Evolutionary conservation across 2,329 filamentous ascomycete species (phyloP), one percentile per base, ranked within the genome.

Genomic region (Aureobasidium lini): DNA sequence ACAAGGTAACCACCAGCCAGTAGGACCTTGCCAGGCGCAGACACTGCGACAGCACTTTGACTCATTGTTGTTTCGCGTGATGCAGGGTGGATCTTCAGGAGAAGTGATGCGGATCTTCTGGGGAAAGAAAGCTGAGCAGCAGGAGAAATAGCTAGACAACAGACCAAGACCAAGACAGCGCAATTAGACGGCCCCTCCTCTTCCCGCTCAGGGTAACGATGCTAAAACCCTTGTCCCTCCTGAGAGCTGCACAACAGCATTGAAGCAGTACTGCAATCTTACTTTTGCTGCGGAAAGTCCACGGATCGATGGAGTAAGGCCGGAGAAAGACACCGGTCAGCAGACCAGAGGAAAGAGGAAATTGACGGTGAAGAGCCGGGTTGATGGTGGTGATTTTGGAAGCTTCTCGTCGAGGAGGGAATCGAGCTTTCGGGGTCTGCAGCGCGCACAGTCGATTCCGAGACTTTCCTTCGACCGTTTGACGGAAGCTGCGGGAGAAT

Each of bases 1-100:
- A 96, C 93, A 47, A 97, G 85, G 75, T 97, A 99, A 62, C 94
- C 94, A 64, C 94, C 94, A 4, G 93, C 90, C 57, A 97, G 83
- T 64, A 99, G 83, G 62, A 99, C 94, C 78, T 99, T 99, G 66
- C 94, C 94, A 16, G 94, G 94, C 23, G 94, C 93, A 63, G 94
- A 97, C 65, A 95, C 84, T 63, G 76, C 71, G 54, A 63, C 61
- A 39, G 62, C 50, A 57, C 49, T 60, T 57, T 49, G 43, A 56
- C 49, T 61, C 63, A 64, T 64, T 16, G 53, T 47, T 36, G 31
- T 39, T 47, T 59, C 42, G 34, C 29, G 42, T 29, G 37, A 43
- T 49, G 49, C 37, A 50, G 36, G 32, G 13, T 28, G 39, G 13
- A 37, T 52, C 56, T 58, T 44, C 36, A 57, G 53, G 40, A 60